These are phyloP conservation scores for Quercus lobata DNA, from an alignment of 331 rosid species.

Conservation along the genomic window DNA sequence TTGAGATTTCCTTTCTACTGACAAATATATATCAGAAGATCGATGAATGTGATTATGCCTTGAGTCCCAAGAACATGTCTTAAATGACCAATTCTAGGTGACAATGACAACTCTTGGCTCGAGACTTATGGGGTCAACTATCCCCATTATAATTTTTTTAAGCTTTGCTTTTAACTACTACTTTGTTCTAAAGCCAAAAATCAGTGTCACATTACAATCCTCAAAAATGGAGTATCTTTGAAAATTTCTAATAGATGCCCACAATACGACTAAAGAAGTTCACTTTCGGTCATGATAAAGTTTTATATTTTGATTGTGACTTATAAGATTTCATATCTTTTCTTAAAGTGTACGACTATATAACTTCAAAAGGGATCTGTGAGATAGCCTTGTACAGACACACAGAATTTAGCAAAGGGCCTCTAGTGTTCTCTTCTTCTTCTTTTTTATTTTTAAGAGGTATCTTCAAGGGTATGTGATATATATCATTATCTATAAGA, in stretches of 20 bases:
- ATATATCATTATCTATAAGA: not conserved
- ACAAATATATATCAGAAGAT: not conserved
- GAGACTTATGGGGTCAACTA: not conserved
- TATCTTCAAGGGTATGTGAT: not conserved
- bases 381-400: not conserved
- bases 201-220: slow-evolving; percentile 10
- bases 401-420: not conserved
- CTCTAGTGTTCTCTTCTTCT: not conserved
- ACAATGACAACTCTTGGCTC: not conserved
- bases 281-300: slow-evolving; percentile 15
- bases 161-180: slow-evolving; percentile 1
- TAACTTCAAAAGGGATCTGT: not conserved
- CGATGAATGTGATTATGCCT: not conserved
- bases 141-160: not conserved
- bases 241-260: not conserved
- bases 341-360: not conserved
- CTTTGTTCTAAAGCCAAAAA: slow-evolving; percentile 7
- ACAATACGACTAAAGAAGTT: not conserved
- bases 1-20: not conserved
- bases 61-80: not conserved
- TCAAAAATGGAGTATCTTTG: not conserved
- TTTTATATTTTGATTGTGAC: not conserved
- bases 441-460: not conserved
- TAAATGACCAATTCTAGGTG: not conserved
- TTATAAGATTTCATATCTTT: not conserved